Evolutionary conservation across 192 early-diverging fungal species (phyloP).

Genomic region (Coemansia sp.): DNA sequence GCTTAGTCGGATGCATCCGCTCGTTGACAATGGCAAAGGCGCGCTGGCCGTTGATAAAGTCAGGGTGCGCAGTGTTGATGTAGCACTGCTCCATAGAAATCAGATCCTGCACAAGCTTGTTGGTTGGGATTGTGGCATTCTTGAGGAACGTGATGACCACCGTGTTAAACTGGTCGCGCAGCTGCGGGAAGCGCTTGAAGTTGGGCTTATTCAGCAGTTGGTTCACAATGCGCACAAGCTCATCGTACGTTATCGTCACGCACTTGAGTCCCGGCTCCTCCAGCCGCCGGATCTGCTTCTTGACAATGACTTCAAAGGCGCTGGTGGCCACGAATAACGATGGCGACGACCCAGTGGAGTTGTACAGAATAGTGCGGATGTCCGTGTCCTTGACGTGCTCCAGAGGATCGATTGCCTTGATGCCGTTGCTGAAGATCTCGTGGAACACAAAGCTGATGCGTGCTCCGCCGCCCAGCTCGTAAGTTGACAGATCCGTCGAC

Average conservation of each 20-base stretch:
- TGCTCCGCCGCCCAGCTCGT: constrained; percentile 96
- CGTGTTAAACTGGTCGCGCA: constrained; percentile 89
- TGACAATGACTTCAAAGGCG: constrained; percentile 97
- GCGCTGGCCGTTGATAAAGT: constrained; percentile 96
- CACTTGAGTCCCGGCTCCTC: constrained; percentile 98
- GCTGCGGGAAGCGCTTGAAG: constrained; percentile 95
- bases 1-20: constrained; percentile 71
- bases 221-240: constrained; percentile 92
- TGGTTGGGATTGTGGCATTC: constrained; percentile 85
- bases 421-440: constrained; percentile 88
- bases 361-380: constrained; percentile 98
- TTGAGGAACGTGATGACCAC: constrained; percentile 95
- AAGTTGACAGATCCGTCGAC: constrained; percentile 89
- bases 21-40: constrained; percentile 93
- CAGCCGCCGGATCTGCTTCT: constrained; percentile 97
- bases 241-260: constrained; percentile 94
- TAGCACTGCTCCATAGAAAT: constrained; percentile 93
- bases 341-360: constrained; percentile 95
- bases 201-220: constrained; percentile 88
- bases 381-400: constrained; percentile 99
- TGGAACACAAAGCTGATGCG: constrained; percentile 99
- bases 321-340: constrained; percentile 97
- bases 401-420: constrained; percentile 95
- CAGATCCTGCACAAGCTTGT: constrained; percentile 91
- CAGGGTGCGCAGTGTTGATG: constrained; percentile 98